Conservation (phyloP, 2,329 filamentous ascomycete genomes). For the Botrytis aclada region DNA sequence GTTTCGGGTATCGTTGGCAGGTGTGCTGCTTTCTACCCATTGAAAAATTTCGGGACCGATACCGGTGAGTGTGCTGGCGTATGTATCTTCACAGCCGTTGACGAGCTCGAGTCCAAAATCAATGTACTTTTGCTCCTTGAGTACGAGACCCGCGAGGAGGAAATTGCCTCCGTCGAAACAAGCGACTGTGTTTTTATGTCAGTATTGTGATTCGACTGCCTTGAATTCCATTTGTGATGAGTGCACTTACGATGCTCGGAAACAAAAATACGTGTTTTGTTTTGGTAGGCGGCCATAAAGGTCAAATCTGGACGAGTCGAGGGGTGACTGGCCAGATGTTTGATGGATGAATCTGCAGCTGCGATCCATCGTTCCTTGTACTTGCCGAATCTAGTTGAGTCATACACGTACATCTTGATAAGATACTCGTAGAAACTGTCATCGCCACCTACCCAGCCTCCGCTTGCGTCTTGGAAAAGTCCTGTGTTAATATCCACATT, state of each 20-base stretch:
- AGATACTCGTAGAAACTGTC: constrained; percentile 89
- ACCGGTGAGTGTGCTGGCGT: constrained; percentile 62
- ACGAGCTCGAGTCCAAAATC: constrained; percentile 72
- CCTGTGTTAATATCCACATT: constrained; percentile 64
- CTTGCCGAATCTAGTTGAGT: constrained; percentile 56
- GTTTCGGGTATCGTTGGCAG: constrained; percentile 43
- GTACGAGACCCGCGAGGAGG: constrained; percentile 72
- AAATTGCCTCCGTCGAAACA: constrained; percentile 86
- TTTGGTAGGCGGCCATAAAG: constrained; percentile 60
- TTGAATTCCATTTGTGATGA: background rate
- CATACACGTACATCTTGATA: constrained; percentile 87
- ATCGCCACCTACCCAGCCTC: constrained; percentile 74
- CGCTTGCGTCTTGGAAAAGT: constrained; percentile 60
- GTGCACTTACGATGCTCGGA: constrained; percentile 44
- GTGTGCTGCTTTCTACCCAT: constrained; percentile 52
- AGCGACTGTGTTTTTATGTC: constrained; percentile 49
- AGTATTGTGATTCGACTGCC: background rate
- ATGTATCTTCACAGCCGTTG: constrained; percentile 71
- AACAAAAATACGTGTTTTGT: constrained; percentile 43
- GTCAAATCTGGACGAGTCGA: constrained; percentile 65
- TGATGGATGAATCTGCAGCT: constrained; percentile 73
- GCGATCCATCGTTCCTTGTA: constrained; percentile 74
- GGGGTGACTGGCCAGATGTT: constrained; percentile 68
- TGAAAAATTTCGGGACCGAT: constrained; percentile 70
- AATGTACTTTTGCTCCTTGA: constrained; percentile 63